phyloP scores from a whole-genome alignment of 31 red algal genomes.

The Odonthalia washingtoniensis region DNA sequence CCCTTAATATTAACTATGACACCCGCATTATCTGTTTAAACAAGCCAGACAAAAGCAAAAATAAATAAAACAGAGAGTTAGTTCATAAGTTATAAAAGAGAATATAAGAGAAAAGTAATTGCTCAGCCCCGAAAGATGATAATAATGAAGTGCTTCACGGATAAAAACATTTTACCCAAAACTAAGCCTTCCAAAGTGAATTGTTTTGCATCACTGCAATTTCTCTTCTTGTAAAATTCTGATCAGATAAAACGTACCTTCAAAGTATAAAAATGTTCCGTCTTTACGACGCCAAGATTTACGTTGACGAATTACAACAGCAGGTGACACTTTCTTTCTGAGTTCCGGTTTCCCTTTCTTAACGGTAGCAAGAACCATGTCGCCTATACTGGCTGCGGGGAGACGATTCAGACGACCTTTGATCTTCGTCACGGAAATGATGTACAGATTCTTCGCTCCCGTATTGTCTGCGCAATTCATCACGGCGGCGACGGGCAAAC shows the following conservation, averaged over 20 bases:
- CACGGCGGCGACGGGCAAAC: conserved; percentile 91
- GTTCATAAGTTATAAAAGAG: not conserved
- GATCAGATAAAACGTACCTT: conserved; percentile 77
- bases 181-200: conserved; percentile 31
- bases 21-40: conserved; percentile 91
- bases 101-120: not conserved
- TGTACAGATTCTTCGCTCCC: conserved; percentile 98
- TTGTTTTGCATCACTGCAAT: conserved; percentile 49
- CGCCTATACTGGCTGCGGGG: conserved; percentile 87
- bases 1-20: conserved; percentile 99
- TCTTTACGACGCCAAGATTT: conserved; percentile 98
- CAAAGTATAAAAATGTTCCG: conserved; percentile 93
- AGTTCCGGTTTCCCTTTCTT: conserved; percentile 99
- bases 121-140: conserved; percentile 97
- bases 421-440: conserved; percentile 97
- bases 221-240: not conserved
- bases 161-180: no score
- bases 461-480: conserved; percentile 99
- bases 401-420: conserved; percentile 95
- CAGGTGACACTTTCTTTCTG: conserved; percentile 96
- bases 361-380: conserved; percentile 97
- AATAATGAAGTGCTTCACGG: conserved; percentile 56
- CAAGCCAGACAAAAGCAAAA: conserved; percentile 8
- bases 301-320: conserved; percentile 95
- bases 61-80: conserved; percentile 15